These are phyloP conservation scores for Colletotrichum spinosum DNA, from an alignment of 2,329 filamentous ascomycete genomes.

Conservation along the genomic window DNA sequence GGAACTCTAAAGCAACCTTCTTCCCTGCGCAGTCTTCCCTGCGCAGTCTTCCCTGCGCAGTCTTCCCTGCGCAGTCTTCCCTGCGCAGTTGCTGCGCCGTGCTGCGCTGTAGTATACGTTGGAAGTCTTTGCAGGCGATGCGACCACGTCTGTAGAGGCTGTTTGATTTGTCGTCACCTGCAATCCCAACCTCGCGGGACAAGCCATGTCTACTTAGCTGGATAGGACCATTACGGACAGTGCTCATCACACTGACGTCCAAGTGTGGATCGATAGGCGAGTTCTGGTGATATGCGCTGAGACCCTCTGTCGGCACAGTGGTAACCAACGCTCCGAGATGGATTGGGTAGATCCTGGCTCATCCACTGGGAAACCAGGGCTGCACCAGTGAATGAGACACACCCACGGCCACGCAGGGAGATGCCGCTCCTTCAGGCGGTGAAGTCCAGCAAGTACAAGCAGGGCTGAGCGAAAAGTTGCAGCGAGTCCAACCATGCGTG, in stretches of 20 bases:
- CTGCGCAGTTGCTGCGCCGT: neutral
- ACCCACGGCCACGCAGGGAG: slow-evolving; percentile 33
- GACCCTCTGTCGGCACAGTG: slow-evolving; percentile 29
- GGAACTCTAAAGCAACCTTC: slow-evolving; percentile 35
- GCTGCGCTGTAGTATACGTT: neutral
- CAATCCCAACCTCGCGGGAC: slow-evolving; percentile 16
- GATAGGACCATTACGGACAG: slow-evolving; percentile 15
- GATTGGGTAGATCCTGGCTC: slow-evolving; percentile 29
- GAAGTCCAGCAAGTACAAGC: slow-evolving; percentile 19
- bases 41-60: neutral
- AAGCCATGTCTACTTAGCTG: neutral
- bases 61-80: slow-evolving; percentile 17
- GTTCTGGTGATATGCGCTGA: slow-evolving; percentile 23
- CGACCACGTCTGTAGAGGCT: slow-evolving; percentile 5
- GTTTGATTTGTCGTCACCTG: slow-evolving; percentile 2
- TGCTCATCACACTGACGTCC: slow-evolving; percentile 31
- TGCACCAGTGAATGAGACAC: slow-evolving; percentile 27
- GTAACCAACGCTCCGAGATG: slow-evolving; percentile 12
- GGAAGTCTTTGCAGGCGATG: neutral
- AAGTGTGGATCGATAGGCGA: slow-evolving; percentile 30
- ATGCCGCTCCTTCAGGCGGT: slow-evolving; percentile 23
- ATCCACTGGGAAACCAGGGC: slow-evolving; percentile 21
- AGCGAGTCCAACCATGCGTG: slow-evolving; percentile 8
- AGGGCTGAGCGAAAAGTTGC: slow-evolving; percentile 25
- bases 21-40: slow-evolving; percentile 13